Evolutionary conservation across 495 filamentous ascomycete species (phyloP).

Genomic region (Xylaria palmicola): DNA sequence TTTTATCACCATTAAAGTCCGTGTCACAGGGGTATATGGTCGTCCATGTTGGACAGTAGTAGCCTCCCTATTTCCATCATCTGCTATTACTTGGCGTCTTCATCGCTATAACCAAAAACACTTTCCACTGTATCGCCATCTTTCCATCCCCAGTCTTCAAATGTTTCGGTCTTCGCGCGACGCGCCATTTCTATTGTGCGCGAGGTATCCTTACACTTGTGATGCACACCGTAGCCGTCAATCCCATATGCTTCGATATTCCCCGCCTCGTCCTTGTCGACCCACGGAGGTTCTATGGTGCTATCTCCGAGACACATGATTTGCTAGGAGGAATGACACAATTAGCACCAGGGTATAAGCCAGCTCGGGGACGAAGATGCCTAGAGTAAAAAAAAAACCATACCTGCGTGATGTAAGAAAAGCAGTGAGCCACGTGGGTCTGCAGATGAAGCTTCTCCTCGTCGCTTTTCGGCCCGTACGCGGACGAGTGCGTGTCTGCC

Average conservation of each 20-base stretch:
- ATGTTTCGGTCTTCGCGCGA: neutral
- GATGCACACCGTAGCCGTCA: neutral
- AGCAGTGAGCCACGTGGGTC: neutral
- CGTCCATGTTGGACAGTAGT: too few relatives aligned
- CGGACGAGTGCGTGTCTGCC: neutral
- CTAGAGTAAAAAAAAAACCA: neutral
- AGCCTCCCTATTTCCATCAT: too few relatives aligned
- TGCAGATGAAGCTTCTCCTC: neutral
- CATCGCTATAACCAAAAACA: neutral
- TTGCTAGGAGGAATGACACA: neutral
- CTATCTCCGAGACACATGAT: neutral
- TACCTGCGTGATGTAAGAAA: neutral
- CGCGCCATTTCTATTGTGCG: neutral
- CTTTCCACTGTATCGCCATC: conserved; percentile 1
- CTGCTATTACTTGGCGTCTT: neutral
- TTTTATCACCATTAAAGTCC: too few relatives aligned
- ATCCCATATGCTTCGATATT: neutral
- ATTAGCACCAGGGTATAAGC: too few relatives aligned
- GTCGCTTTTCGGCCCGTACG: neutral
- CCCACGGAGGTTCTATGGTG: neutral
- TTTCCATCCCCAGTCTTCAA: neutral
- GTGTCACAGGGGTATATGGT: too few relatives aligned
- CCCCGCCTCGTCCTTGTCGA: neutral
- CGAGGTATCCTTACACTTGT: conserved; percentile 1
- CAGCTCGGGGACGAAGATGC: too few relatives aligned